Evolutionary conservation across 2,329 filamentous ascomycete species (phyloP), one percentile per base, ranked within the genome.

Genomic region (Neofusicoccum kwambonambiense): DNA sequence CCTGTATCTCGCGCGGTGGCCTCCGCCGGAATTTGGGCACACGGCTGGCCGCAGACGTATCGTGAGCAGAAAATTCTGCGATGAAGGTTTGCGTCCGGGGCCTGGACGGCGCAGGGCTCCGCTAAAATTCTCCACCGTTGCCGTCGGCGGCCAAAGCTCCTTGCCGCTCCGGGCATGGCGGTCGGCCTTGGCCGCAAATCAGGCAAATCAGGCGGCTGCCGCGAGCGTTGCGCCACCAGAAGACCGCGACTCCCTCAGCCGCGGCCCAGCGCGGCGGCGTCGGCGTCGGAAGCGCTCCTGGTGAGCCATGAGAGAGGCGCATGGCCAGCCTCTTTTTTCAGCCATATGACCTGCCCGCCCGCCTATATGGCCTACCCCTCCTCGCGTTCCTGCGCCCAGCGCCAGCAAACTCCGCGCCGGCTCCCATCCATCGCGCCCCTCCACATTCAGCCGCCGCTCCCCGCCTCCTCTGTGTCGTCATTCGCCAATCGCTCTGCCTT

Each of bases 191-290:
- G 56, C 56, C 22, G 56, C 56, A 60, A 60, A 60, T 60, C 56
- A 60, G 56, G 56, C 56, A 60, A 60, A 60, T 60, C 56, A 60
- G 56, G 56, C 56, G 54, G 54, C 22, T 19, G 39, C 54, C 4
- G 37, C 17, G 22, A 15, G 52, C 52, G 39, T 19, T 39, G 22
- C 19, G 34, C 50, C 31, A 5, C 34, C 35, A 41, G 15, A n/a
- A 19, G n/a, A 15, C 54, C 15, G 22, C 22, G 12, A 27, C 8
- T 13, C 41, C 27, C 31, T 44, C 37, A 57, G 51, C 52, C 27
- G 52, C 54, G 54, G 22, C 52, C 39, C 15, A 15, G 27, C 49
- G 1, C 7, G 17, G 19, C 54, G 19, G 19, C 7, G 13, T 34
- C 54, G 22, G 22, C 7, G 17, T 34, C 54, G 54, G 39, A 57